Base-by-base conservation (phyloP, 768 basidiomycete genomes). In the Hebeloma cylindrosporum region DNA sequence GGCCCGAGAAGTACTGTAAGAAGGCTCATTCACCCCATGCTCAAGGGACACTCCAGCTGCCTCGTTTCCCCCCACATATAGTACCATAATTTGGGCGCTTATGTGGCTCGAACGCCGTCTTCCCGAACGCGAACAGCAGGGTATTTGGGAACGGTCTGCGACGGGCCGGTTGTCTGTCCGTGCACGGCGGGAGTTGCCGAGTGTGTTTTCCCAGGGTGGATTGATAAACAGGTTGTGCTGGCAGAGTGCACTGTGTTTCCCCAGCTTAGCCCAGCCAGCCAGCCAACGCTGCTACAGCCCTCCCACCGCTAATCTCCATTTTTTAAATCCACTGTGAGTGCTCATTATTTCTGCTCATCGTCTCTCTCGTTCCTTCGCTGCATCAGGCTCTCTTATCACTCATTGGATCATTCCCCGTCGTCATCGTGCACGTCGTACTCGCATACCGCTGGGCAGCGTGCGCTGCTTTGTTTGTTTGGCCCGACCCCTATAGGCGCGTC, bases 401-500 rank as follows among this genome's bases (percentile, higher is more conserved):
- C 29, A 25, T 28, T 29, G 16, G 26, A 26, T 39, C 42, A 27
- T 30, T 45, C 48, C 8, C 23, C 52, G 50, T 50, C 47, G 48
- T 51, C 47, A 50, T 56, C 45, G 45, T 45, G 45, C 26, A 42
- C 51, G 49, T 13, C 47, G 32, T 44, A 37, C 32, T 22, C 30
- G 23, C 23, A 23, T 35, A 40, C 31, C 50, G 39, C 20, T 41
- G 37, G 40, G 50, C 51, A 47, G 37, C 50, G 50, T 52, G 47
- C 52, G 46, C 49, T 49, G 60, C 60, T 59, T 61, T 61, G 58
- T 61, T 61, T 61, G 60, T 61, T 61, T 61, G 58, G 60, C 58
- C 49, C 58, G 50, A 48, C 56, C 60, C 56, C 60, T 56, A 59
- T 46, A 52, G 46, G 47, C 60, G 56, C 58, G 59, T 58, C 59